Conservation (phyloP, 345 rosid genomes). For the Camelina neglecta region DNA sequence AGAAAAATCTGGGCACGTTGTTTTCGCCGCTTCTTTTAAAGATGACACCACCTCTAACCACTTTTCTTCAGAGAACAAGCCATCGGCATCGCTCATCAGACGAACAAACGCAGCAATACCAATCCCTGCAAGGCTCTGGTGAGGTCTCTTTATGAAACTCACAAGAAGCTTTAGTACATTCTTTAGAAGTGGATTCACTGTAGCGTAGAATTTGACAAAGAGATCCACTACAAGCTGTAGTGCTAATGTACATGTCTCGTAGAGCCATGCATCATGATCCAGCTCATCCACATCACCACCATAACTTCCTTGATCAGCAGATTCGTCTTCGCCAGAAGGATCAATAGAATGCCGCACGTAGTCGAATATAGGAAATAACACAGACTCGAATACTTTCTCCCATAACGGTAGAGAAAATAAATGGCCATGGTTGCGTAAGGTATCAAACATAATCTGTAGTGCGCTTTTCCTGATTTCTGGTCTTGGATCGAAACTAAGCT, state of each 20-base stretch:
- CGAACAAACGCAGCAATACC: conserved; percentile 99
- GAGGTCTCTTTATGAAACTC: conserved; percentile 94
- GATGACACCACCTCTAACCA: conserved; percentile 93
- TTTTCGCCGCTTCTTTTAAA: conserved; percentile 81
- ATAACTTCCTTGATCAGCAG: conserved; percentile 64
- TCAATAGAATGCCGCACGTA: conserved; percentile 98
- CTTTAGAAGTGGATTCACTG: conserved; percentile 89
- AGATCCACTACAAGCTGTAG: conserved; percentile 98
- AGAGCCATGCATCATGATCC: conserved; percentile 99
- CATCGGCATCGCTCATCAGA: conserved; percentile 93
- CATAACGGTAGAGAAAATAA: conserved; percentile 83
- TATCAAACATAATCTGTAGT: conserved; percentile 88
- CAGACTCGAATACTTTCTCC: conserved; percentile 92
- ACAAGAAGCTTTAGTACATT: conserved; percentile 85
- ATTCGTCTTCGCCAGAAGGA: conserved; percentile 74
- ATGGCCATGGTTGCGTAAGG: conserved; percentile 94
- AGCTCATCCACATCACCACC: conserved; percentile 69
- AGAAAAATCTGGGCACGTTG: conserved; percentile 88
- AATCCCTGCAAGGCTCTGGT: conserved; percentile 98
- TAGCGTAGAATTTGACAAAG: conserved; percentile 87
- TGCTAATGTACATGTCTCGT: conserved; percentile 99
- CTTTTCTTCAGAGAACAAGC: conserved; percentile 87
- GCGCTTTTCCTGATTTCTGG: conserved; percentile 98
- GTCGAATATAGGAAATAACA: conserved; percentile 95
- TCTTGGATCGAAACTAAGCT: conserved; percentile 98